Percentiles rank a stretch among this genome's conserved stretches.
These are phyloP conservation scores for Amanita rubescens DNA, from an alignment of 768 basidiomycete species.

Conservation along the genomic window DNA sequence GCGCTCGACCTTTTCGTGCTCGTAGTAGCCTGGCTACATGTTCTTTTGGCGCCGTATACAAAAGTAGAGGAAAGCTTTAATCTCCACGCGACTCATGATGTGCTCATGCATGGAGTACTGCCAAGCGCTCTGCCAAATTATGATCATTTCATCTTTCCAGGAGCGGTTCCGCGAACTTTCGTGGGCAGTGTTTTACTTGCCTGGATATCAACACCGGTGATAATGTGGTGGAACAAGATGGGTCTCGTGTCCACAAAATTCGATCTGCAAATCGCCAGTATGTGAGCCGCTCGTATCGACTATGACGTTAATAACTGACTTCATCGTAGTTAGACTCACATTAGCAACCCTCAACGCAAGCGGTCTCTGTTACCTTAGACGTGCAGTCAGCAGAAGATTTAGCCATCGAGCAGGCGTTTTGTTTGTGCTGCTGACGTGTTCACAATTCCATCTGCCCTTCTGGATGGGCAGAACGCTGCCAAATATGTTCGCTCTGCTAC, in stretches of 20 bases:
- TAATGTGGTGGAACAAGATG: conserved; percentile 31
- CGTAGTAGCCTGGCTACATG: conserved; percentile 51
- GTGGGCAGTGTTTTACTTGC: conserved; percentile 68
- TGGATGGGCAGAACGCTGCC: conserved; percentile 93
- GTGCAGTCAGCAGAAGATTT: conserved; percentile 56
- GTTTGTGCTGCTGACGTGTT: conserved; percentile 63
- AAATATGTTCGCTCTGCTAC: conserved; percentile 85
- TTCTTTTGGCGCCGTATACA: conserved; percentile 77
- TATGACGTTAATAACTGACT: not conserved
- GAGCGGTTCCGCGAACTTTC: conserved; percentile 86
- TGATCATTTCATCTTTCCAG: conserved; percentile 85
- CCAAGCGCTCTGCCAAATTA: conserved; percentile 42
- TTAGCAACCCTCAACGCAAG: conserved; percentile 61
- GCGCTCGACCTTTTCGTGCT: conserved; percentile 44
- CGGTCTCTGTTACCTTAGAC: conserved; percentile 55
- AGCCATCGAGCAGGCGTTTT: conserved; percentile 48
- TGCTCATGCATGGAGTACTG: conserved; percentile 65
- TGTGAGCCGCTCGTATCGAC: conserved; percentile 15
- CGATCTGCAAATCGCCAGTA: conserved; percentile 66
- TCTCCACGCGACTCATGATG: conserved; percentile 85
- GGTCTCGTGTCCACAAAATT: conserved; percentile 49
- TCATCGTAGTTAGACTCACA: conserved; percentile 56
- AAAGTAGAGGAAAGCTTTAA: conserved; percentile 99
- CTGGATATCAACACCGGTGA: conserved; percentile 42
- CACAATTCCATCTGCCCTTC: conserved; percentile 88